phyloP scores from a whole-genome alignment of 352 stramenopile genomes.

The Aphanomyces invadans region DNA sequence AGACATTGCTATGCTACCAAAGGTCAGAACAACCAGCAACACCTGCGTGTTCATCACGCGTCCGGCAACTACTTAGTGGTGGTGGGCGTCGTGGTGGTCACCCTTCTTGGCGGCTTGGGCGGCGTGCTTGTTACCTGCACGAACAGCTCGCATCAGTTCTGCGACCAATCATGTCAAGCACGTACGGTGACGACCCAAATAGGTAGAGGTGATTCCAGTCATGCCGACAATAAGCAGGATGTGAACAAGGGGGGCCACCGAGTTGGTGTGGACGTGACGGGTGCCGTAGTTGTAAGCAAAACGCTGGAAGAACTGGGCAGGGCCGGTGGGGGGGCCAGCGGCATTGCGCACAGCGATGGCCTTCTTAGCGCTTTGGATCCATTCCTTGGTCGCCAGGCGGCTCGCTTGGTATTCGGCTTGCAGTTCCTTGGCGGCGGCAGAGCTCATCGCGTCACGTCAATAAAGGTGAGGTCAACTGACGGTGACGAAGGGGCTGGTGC shows the following conservation, averaged over 20 bases:
- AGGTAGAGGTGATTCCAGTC: conserved; percentile 13
- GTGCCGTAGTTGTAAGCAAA: conserved; percentile 22
- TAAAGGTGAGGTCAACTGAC: conserved; percentile 22
- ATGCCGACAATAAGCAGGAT: conserved; percentile 11
- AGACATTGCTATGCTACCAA: background rate
- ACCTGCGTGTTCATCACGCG: background rate
- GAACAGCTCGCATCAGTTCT: background rate
- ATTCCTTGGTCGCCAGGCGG: conserved; percentile 13
- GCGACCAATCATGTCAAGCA: background rate
- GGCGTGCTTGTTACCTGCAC: conserved; percentile 17
- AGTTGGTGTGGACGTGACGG: conserved; percentile 22
- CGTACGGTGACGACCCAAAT: conserved; percentile 19
- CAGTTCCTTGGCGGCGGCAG: conserved; percentile 5
- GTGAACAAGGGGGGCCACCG: conserved; percentile 14
- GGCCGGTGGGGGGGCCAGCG: background rate
- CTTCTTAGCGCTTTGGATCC: conserved; percentile 13
- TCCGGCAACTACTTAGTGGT: conserved; percentile 17
- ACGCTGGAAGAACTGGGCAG: conserved; percentile 13
- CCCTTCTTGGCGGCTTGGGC: background rate
- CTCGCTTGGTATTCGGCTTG: conserved; percentile 13
- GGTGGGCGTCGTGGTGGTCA: conserved; percentile 16
- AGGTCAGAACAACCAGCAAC: background rate
- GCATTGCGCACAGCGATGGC: conserved; percentile 13
- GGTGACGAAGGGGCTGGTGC: background rate
- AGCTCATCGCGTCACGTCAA: conserved; percentile 10